Percentiles rank a stretch among this genome's conserved stretches.
phyloP scores from a whole-genome alignment of 768 basidiomycete species.

The Naganishia randhawae region DNA sequence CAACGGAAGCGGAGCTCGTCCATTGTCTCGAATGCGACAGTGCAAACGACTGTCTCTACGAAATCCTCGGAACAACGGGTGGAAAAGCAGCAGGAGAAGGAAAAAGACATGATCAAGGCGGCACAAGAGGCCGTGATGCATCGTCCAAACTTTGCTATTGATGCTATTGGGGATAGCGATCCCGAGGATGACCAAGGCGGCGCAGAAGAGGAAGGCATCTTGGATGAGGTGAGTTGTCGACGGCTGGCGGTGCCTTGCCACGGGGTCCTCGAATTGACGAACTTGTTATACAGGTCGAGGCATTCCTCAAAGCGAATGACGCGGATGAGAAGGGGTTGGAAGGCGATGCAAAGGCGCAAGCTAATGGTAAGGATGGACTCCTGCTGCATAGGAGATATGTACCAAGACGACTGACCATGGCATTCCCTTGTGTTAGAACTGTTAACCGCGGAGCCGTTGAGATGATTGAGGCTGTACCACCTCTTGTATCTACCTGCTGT shows the following conservation, averaged over 20 bases:
- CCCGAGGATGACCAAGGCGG: slow-evolving; percentile 62
- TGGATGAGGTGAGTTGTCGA: slow-evolving; percentile 67
- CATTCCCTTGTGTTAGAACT: slow-evolving; percentile 32
- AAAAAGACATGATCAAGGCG: slow-evolving; percentile 63
- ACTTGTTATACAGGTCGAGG: slow-evolving; percentile 63
- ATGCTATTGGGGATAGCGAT: slow-evolving; percentile 82
- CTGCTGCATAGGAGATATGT: not conserved
- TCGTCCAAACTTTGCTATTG: slow-evolving; percentile 92
- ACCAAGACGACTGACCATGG: not conserved
- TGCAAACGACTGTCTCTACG: slow-evolving; percentile 52
- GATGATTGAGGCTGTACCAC: slow-evolving; percentile 6
- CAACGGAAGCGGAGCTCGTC: slow-evolving; percentile 36
- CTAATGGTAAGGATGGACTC: slow-evolving; percentile 40
- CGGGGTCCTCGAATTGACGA: not conserved
- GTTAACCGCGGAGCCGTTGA: slow-evolving; percentile 39
- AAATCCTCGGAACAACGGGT: slow-evolving; percentile 47
- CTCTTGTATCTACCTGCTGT: not conserved
- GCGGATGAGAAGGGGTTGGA: slow-evolving; percentile 50
- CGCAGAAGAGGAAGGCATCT: slow-evolving; percentile 64
- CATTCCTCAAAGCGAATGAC: slow-evolving; percentile 86
- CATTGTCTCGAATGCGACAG: slow-evolving; percentile 51
- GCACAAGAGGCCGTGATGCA: slow-evolving; percentile 83
- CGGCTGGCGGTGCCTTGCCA: slow-evolving; percentile 6
- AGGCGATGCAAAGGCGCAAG: slow-evolving; percentile 50
- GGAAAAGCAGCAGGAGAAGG: slow-evolving; percentile 44